Base-by-base conservation (phyloP, 805 yeast genomes). In the Candida ascalaphidarum region DNA sequence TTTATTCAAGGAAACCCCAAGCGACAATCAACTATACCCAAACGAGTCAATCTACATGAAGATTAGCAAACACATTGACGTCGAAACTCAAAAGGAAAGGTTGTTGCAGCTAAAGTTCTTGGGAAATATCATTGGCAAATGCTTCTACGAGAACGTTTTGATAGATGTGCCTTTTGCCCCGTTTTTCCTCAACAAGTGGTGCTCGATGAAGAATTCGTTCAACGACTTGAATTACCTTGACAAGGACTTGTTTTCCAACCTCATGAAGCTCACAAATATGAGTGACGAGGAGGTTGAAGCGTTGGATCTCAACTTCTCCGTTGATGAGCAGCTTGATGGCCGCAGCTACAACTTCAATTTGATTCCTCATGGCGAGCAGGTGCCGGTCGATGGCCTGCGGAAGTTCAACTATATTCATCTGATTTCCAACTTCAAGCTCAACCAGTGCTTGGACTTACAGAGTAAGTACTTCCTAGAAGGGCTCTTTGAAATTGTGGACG, bases 111-210 rank as follows among this genome's bases (percentile, higher is more conserved):
- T 68, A 37, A 65, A 66, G 42, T 88, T 88, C 42, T 51, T 88
- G 39, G 98, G 98, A 0, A 77, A 68, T 58, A 61, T 86, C 5
- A 64, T 89, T 25, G 98, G 96, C 1, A 89, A 86, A 48, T 88
- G 96, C 44, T 58, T 89, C 3, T 85, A 83, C 48, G 95, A 84
- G 31, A 76, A 76, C 29, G 78, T 86, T 3, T 60, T 89, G 37
- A 73, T 89, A 6, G 94, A 88, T 50, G 71, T 83, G 14, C 70
- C 76, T 11, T 88, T 89, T 65, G 86, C 96, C 0, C 82, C 89
- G 2, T 84, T 85, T 38, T 89, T 89, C 44, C 51, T 92, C 23
- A 51, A 74, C 68, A 50, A 81, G 46, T 74, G 89, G 78, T 59
- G 69, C 27, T 32, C 43, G 5, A 46, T 52, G 48, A 69, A 71